Evolutionary conservation across 2,329 filamentous ascomycete species (phyloP).

Genomic region (Tympanopsis confertula): DNA sequence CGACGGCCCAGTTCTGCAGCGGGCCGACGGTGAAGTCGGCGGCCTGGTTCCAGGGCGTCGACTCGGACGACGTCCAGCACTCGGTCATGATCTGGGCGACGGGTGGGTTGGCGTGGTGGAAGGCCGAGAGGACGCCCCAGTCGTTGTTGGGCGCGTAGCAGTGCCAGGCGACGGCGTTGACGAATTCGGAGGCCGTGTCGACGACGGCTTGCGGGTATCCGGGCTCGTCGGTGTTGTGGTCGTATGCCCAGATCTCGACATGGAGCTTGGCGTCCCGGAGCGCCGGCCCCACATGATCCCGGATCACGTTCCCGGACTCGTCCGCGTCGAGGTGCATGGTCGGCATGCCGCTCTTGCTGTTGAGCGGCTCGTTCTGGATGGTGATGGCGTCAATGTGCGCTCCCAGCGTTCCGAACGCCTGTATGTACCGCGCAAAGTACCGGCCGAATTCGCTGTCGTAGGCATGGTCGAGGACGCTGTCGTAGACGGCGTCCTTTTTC

Average conservation of each 20-base stretch:
- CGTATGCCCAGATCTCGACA: conserved; percentile 20
- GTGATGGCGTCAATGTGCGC: conserved; percentile 26
- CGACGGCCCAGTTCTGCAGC: conserved; percentile 33
- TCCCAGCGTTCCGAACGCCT: conserved; percentile 21
- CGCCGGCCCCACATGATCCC: conserved; percentile 24
- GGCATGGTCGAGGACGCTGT: neutral
- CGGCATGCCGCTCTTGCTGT: conserved; percentile 21
- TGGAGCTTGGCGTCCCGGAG: conserved; percentile 22
- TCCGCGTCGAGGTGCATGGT: conserved; percentile 25
- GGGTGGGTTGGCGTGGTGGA: conserved; percentile 24
- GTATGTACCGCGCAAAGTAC: conserved; percentile 24
- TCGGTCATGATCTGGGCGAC: conserved; percentile 35
- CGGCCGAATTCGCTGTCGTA: neutral
- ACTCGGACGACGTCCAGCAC: conserved; percentile 33
- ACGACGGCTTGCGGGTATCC: conserved; percentile 25
- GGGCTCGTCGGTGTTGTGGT: conserved; percentile 18
- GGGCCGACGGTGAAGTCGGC: conserved; percentile 38
- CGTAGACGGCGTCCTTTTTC: conserved; percentile 17
- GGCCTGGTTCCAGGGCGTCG: conserved; percentile 42
- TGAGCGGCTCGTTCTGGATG: conserved; percentile 30
- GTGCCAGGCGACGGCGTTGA: conserved; percentile 25
- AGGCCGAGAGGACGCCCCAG: conserved; percentile 23
- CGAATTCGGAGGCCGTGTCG: conserved; percentile 15
- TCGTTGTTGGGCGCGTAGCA: conserved; percentile 23
- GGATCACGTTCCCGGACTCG: conserved; percentile 22